Base-by-base conservation (phyloP, 2,329 filamentous ascomycete genomes). In the Verticillium zaregamsianum region DNA sequence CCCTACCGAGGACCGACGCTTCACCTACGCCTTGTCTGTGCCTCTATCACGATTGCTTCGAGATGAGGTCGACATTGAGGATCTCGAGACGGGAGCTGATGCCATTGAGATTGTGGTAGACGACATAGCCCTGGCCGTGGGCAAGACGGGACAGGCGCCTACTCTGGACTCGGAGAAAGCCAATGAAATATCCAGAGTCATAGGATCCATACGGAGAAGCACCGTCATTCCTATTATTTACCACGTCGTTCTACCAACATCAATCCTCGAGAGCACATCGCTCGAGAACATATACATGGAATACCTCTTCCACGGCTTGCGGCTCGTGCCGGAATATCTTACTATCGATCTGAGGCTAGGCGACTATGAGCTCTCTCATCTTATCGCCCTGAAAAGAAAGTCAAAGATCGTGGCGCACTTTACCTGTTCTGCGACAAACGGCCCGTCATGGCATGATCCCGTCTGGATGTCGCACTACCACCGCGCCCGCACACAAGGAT, bases 1-100 rank as follows among this genome's bases (percentile, higher is more conserved):
- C 35, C 82, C 84, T 0, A 81, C 85, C 0, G 84, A 90, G 66
- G 77, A 83, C 37, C 81, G 87, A 9, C 79, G 77, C 12, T 90
- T 87, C 67, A 92, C 90, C 0, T 90, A 89, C 68, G 87, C 89
- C 5, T 78, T 90, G 0, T 85, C 86, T 3, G 77, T 91, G 1
- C 80, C 84, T 2, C 72, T 90, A 2, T 84, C 84, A 0, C 80
- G 82, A 17, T 73, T 92, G 3, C 68, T 88, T 1, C 73, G 79
- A 1, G 76, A 77, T 12, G 74, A 81, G 2, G 68, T 88, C 23
- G 84, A 90, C 62, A 81, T 90, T 12, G 86, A 90, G 66, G 83
- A 86, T 31, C 73, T 89, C 23, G 87, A 90, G 63, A 82, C 82
- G n/a, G 88, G 86, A 4, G 84, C 82, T 3, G 89, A 91, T 71